Percentiles rank a stretch among this genome's conserved stretches.
Evolutionary conservation across 2,329 filamentous ascomycete genomes (phyloP).

Genomic region (Aspergillus eucalypticola): DNA sequence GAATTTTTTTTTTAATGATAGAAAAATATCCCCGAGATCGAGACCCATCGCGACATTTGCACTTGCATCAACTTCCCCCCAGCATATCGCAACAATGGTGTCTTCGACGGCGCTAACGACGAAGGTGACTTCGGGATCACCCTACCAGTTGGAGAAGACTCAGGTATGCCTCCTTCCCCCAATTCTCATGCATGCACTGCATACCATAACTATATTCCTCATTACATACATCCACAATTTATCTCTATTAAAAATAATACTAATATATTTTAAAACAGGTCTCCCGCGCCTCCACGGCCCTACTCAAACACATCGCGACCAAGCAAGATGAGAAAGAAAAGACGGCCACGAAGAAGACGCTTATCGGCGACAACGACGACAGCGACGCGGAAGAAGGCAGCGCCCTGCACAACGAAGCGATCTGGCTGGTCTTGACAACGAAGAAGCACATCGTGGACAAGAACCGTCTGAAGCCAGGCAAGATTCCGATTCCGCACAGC

Average conservation of each 20-base stretch:
- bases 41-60: slow-evolving; percentile 29
- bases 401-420: slow-evolving; percentile 51
- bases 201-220: background rate
- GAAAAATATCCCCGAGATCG: slow-evolving; percentile 1
- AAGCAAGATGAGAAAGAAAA: slow-evolving; percentile 51
- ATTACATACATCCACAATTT: too few species aligned
- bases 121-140: slow-evolving; percentile 44
- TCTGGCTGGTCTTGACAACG: slow-evolving; percentile 64
- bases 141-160: slow-evolving; percentile 50
- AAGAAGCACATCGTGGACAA: slow-evolving; percentile 72
- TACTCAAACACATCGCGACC: slow-evolving; percentile 59
- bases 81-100: slow-evolving; percentile 36
- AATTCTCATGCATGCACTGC: background rate
- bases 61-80: slow-evolving; percentile 22
- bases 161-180: slow-evolving; percentile 39
- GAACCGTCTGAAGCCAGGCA: slow-evolving; percentile 77
- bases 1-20: slow-evolving; percentile 37
- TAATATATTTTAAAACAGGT: slow-evolving; percentile 46
- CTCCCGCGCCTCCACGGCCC: slow-evolving; percentile 59
- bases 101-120: slow-evolving; percentile 44
- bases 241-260: background rate
- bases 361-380: slow-evolving; percentile 52
- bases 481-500: slow-evolving; percentile 75
- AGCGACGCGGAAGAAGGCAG: slow-evolving; percentile 48
- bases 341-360: slow-evolving; percentile 53